Evolutionary conservation across 352 stramenopile species (phyloP).

Genomic region (Phytopythium aichiense): DNA sequence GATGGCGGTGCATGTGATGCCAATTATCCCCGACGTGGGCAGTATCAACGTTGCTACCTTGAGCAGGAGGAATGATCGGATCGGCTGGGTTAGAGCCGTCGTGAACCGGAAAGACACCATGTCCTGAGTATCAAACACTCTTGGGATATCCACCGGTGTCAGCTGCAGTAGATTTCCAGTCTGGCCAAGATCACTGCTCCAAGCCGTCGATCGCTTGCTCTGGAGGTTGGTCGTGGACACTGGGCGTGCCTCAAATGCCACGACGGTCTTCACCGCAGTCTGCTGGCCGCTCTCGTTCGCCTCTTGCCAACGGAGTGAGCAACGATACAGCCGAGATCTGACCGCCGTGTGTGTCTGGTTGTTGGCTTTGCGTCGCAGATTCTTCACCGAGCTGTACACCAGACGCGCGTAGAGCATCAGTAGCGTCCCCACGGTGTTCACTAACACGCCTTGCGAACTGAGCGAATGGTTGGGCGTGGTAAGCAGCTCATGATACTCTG

Average conservation of each 20-base stretch:
- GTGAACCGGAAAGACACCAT: too few species aligned
- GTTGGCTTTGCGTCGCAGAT: background rate
- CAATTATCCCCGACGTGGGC: too few species aligned
- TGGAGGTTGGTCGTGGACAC: too few species aligned
- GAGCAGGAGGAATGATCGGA: background rate
- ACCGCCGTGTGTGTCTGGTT: too few species aligned
- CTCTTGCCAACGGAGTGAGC: too few species aligned
- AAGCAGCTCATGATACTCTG: background rate
- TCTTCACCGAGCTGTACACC: background rate
- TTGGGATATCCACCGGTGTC: background rate
- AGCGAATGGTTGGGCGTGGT: background rate
- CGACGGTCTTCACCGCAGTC: background rate
- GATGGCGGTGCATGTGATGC: background rate
- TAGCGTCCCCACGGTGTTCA: constrained; percentile 3
- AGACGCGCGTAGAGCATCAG: background rate
- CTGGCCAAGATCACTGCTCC: too few species aligned
- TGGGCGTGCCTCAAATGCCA: background rate
- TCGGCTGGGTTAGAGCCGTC: background rate
- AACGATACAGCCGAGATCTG: too few species aligned
- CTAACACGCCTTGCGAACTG: background rate
- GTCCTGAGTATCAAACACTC: background rate
- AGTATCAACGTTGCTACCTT: too few species aligned
- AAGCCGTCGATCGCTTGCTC: too few species aligned
- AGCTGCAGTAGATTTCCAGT: background rate
- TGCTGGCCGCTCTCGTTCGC: too few species aligned